A percentile compares a stretch with the other conserved stretches of the same genome.
Evolutionary conservation across 2,329 filamentous ascomycete genomes (phyloP).

Genomic region (Leptodontidium sp.): DNA sequence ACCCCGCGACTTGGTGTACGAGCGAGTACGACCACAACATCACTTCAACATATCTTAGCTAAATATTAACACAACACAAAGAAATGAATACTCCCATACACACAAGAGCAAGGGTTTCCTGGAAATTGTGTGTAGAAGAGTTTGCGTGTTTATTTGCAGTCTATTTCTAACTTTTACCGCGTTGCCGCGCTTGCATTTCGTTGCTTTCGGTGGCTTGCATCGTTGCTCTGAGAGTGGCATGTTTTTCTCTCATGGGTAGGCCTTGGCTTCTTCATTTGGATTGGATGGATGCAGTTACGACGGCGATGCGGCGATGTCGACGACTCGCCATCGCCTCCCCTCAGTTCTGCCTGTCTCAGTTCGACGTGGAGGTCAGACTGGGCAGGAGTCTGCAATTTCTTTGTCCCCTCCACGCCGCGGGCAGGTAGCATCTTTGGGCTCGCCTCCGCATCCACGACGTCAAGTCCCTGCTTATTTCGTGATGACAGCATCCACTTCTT

Average conservation of each 20-base stretch:
- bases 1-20: neutral
- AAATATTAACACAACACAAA: neutral
- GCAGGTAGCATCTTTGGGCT: neutral
- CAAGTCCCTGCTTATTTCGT: neutral
- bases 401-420: neutral
- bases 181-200: conserved; percentile 10
- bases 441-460: conserved; percentile 9
- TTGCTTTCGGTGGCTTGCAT: conserved; percentile 12
- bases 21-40: neutral
- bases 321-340: neutral
- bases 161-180: neutral
- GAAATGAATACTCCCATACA: neutral
- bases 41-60: conserved; percentile 9
- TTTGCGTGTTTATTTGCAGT: neutral
- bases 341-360: conserved; percentile 4
- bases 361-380: neutral
- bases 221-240: conserved; percentile 6
- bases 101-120: neutral
- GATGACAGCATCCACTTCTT: conserved; percentile 10
- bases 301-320: neutral
- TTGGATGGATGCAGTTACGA: conserved; percentile 4
- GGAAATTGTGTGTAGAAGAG: neutral
- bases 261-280: conserved; percentile 9
- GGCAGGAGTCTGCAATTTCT: conserved; percentile 19
- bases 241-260: conserved; percentile 17